Evolutionary conservation across 140 eudicot species (phyloP).

Genomic region (Anethum foeniculum): DNA sequence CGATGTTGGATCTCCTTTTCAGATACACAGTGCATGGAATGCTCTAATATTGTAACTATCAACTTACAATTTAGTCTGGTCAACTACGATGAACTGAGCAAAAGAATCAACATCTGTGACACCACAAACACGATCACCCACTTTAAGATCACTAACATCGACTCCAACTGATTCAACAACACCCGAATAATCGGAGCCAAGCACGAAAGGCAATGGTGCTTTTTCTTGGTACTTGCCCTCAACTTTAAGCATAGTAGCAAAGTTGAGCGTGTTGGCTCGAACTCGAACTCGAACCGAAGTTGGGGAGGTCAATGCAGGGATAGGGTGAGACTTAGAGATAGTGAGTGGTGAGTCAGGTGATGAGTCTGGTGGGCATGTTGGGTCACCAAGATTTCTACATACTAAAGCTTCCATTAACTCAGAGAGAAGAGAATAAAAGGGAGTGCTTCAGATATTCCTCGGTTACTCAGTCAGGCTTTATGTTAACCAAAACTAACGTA

Average conservation of each 20-base stretch:
- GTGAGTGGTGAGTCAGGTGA: constrained; percentile 41
- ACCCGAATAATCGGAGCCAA: constrained; percentile 86
- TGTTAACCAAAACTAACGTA: no score
- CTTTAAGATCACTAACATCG: constrained; percentile 47
- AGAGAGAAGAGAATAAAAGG: not conserved
- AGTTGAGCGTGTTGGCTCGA: constrained; percentile 75
- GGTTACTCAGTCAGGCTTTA: no score
- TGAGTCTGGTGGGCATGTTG: constrained; percentile 44
- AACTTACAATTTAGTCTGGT: constrained; percentile 58
- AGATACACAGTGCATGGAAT: not conserved
- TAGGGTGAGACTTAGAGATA: constrained; percentile 47
- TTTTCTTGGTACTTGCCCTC: constrained; percentile 74
- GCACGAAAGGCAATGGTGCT: constrained; percentile 54
- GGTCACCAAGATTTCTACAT: constrained; percentile 78
- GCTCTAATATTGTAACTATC: not conserved
- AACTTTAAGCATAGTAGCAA: constrained; percentile 73
- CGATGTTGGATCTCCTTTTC: no score
- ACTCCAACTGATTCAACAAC: constrained; percentile 55
- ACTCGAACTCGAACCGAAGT: constrained; percentile 33
- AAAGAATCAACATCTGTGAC: constrained; percentile 61
- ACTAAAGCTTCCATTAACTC: constrained; percentile 68
- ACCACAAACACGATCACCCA: constrained; percentile 75
- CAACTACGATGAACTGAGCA: constrained; percentile 70
- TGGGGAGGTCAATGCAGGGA: constrained; percentile 46
- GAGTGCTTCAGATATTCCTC: not conserved